Percentiles rank a stretch among this genome's conserved stretches.
Conservation (phyloP, 2,329 filamentous ascomycete species). For the Aspergillus quadrilineatus region DNA sequence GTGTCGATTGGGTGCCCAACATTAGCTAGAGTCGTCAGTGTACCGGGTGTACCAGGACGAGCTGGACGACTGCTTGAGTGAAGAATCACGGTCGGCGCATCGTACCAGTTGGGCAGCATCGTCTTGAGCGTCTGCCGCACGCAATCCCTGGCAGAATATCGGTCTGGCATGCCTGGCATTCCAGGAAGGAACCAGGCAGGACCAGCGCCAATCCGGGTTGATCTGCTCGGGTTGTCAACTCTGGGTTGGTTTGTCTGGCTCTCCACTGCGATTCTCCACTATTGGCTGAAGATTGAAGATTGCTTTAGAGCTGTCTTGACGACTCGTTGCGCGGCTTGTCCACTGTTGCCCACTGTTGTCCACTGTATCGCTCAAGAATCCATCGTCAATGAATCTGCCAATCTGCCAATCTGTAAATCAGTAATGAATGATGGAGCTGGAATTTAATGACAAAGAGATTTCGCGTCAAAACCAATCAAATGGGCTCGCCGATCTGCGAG, state of each 20-base stretch:
- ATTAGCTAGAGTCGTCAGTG: no score
- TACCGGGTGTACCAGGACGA: no score
- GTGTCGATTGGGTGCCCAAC: conserved; percentile 9
- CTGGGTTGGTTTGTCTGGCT: conserved; percentile 20
- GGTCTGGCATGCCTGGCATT: neutral
- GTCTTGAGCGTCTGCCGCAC: conserved; percentile 7
- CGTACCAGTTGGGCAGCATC: conserved; percentile 18
- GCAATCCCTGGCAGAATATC: conserved; percentile 9
- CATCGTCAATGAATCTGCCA: no score
- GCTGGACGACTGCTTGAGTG: no score
- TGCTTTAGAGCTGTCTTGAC: neutral
- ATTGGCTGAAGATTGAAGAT: neutral
- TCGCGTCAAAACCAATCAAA: no score
- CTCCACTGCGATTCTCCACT: conserved; percentile 8
- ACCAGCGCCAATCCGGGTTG: neutral
- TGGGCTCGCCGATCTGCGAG: no score
- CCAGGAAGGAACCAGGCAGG: conserved; percentile 11
- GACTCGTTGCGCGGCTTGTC: no score
- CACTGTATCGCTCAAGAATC: no score
- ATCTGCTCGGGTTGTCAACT: conserved; percentile 30
- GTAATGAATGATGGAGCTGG: no score
- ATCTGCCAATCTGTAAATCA: no score
- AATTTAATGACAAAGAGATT: no score
- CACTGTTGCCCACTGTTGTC: no score
- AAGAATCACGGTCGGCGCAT: neutral